These are phyloP conservation scores for Fusarium miscanthi DNA, from an alignment of 2,329 filamentous ascomycete species.

Conservation along the genomic window DNA sequence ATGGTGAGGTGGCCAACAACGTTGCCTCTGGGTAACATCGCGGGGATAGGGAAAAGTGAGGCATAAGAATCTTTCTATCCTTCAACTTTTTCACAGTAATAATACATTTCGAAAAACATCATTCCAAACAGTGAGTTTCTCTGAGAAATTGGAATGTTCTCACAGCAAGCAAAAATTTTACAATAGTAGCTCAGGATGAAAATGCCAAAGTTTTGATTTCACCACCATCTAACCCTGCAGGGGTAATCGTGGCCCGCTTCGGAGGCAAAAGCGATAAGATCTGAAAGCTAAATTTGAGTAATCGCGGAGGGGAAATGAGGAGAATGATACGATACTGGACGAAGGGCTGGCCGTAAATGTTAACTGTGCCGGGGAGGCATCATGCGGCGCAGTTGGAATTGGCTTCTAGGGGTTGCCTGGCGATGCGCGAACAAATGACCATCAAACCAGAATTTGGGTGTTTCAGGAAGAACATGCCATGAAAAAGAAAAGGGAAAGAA, in stretches of 20 bases:
- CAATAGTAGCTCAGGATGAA: background rate
- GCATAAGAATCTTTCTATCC: background rate
- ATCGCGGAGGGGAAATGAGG: background rate
- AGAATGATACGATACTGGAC: background rate
- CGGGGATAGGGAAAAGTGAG: background rate
- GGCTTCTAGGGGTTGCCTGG: background rate
- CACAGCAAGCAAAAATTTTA: background rate
- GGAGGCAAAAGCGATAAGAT: background rate
- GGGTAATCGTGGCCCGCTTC: background rate
- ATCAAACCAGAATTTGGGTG: background rate
- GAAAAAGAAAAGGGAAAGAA: too few relatives aligned
- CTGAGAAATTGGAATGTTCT: background rate
- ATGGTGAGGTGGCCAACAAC: slow-evolving; percentile 4
- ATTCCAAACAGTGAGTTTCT: background rate
- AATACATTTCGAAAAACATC: background rate
- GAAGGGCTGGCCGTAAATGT: background rate
- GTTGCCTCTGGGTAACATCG: slow-evolving; percentile 7
- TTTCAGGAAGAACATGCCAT: background rate
- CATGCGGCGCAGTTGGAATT: slow-evolving; percentile 9
- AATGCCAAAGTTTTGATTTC: background rate
- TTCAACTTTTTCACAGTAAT: background rate
- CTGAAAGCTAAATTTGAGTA: background rate
- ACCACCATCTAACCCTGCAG: background rate
- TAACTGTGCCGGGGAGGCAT: background rate
- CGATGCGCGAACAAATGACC: background rate